phyloP scores from a whole-genome alignment of 2,329 filamentous ascomycete genomes.

The Eurotiales sp. region DNA sequence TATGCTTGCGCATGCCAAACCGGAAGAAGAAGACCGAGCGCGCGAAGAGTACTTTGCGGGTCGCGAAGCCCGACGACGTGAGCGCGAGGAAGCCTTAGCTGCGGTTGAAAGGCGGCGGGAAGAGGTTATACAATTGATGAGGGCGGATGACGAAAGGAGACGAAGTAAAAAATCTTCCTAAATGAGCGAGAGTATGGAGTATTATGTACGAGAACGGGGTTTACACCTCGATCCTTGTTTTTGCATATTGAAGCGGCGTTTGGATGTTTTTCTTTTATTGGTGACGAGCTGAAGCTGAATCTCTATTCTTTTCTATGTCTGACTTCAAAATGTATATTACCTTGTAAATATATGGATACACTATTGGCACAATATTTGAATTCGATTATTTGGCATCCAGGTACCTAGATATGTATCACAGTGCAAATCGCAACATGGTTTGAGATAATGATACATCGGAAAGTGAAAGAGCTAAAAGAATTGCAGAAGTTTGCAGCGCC shows the following conservation, averaged over 20 bases:
- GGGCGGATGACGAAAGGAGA: slow-evolving; percentile 30
- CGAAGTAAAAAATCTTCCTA: slow-evolving; percentile 4
- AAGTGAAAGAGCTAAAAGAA: not conserved
- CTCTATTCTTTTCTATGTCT: slow-evolving; percentile 8
- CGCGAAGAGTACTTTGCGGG: slow-evolving; percentile 89
- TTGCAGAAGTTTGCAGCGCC: not conserved
- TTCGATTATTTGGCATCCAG: not conserved
- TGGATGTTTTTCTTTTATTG: not conserved
- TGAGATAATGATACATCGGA: not conserved
- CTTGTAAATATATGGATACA: slow-evolving; percentile 8
- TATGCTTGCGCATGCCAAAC: slow-evolving; percentile 84
- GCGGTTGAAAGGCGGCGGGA: slow-evolving; percentile 36
- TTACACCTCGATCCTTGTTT: slow-evolving; percentile 15
- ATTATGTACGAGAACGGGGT: too few species aligned
- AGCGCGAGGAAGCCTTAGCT: slow-evolving; percentile 60
- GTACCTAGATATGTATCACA: not conserved
- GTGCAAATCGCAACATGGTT: not conserved
- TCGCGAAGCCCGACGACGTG: slow-evolving; percentile 65
- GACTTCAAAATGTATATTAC: slow-evolving; percentile 9
- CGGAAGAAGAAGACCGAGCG: slow-evolving; percentile 79
- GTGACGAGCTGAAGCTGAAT: not conserved
- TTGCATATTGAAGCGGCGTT: slow-evolving; percentile 14
- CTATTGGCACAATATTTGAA: slow-evolving; percentile 2
- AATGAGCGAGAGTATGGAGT: too few species aligned
- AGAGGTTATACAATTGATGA: slow-evolving; percentile 42